Evolutionary conservation across 2,329 filamentous ascomycete genomes (phyloP).

Genomic region (Bipolaris victoriae): DNA sequence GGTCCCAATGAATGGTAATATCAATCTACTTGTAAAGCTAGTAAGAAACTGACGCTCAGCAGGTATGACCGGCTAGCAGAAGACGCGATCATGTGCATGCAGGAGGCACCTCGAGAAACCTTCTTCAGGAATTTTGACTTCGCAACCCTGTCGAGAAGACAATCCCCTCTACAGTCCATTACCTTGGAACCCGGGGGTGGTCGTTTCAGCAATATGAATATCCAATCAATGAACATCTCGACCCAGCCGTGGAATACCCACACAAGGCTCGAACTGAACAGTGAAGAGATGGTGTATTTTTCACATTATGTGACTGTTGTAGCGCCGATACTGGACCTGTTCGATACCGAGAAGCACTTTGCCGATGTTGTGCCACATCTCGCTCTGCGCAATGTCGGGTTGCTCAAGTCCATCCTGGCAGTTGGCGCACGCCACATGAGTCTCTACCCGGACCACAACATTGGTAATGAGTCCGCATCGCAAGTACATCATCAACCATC

Average conservation of each 20-base stretch:
- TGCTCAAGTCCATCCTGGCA: conserved; percentile 64
- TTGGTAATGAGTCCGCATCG: conserved; percentile 28
- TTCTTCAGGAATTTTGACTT: conserved; percentile 50
- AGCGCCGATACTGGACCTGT: conserved; percentile 52
- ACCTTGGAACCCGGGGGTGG: conserved; percentile 34
- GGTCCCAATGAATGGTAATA: conserved; percentile 53
- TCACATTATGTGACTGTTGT: conserved; percentile 48
- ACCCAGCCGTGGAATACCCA: conserved; percentile 35
- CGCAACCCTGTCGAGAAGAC: conserved; percentile 52
- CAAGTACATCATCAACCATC: conserved; percentile 33
- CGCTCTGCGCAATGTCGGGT: conserved; percentile 60
- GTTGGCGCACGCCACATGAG: conserved; percentile 60
- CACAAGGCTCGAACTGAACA: conserved; percentile 34
- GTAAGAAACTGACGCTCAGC: conserved; percentile 1
- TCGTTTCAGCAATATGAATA: conserved; percentile 8
- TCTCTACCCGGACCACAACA: conserved; percentile 41
- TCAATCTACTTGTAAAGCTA: not conserved
- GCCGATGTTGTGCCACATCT: conserved; percentile 41
- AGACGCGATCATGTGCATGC: conserved; percentile 48
- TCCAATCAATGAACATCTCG: conserved; percentile 9
- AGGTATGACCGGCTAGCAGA: conserved; percentile 54
- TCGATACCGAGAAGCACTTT: conserved; percentile 51
- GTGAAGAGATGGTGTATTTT: conserved; percentile 48
- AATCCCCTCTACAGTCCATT: conserved; percentile 32
- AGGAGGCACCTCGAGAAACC: conserved; percentile 36